phyloP scores from a whole-genome alignment of 495 filamentous ascomycete genomes.

The Chaetomium tenue region DNA sequence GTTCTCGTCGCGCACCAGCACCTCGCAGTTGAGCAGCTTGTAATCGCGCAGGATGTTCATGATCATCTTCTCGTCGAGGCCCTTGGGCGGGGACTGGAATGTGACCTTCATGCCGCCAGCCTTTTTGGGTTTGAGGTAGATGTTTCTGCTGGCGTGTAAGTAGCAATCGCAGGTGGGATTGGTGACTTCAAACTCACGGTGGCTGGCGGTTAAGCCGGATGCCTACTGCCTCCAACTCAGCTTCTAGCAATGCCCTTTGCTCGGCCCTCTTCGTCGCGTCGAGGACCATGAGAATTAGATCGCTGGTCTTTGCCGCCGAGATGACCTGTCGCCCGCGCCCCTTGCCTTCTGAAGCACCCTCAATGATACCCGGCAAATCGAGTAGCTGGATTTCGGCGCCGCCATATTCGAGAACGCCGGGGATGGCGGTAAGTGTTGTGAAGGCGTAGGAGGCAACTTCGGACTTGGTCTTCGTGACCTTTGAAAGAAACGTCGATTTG shows the following conservation, averaged over 20 bases:
- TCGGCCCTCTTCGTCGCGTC: slow-evolving; percentile 97
- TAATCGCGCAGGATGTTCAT: slow-evolving; percentile 96
- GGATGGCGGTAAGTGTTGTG: slow-evolving; percentile 96
- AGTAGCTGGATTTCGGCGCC: slow-evolving; percentile 98
- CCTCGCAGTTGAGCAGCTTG: slow-evolving; percentile 97
- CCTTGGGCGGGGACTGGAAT: slow-evolving; percentile 84
- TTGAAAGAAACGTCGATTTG: slow-evolving; percentile 97
- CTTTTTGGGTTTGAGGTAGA: slow-evolving; percentile 97
- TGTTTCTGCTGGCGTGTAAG: slow-evolving; percentile 62
- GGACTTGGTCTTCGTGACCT: slow-evolving; percentile 97
- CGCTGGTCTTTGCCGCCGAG: slow-evolving; percentile 98
- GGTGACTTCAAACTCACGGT: slow-evolving; percentile 60
- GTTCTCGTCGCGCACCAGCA: slow-evolving; percentile 90
- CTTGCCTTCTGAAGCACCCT: slow-evolving; percentile 95
- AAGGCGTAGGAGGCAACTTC: slow-evolving; percentile 97
- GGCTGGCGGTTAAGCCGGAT: slow-evolving; percentile 91
- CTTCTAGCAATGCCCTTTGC: slow-evolving; percentile 85
- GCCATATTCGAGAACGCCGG: slow-evolving; percentile 96
- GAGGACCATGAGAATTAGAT: slow-evolving; percentile 93
- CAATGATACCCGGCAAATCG: slow-evolving; percentile 98
- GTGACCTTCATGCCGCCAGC: slow-evolving; percentile 98
- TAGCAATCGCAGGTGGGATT: not conserved
- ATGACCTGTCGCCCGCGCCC: slow-evolving; percentile 96
- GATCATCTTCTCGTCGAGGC: slow-evolving; percentile 94
- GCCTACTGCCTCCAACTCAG: slow-evolving; percentile 92